Evolutionary conservation across 2,329 filamentous ascomycete genomes (phyloP), one percentile per base, ranked within the genome.

Genomic region (Venturia pyrina): DNA sequence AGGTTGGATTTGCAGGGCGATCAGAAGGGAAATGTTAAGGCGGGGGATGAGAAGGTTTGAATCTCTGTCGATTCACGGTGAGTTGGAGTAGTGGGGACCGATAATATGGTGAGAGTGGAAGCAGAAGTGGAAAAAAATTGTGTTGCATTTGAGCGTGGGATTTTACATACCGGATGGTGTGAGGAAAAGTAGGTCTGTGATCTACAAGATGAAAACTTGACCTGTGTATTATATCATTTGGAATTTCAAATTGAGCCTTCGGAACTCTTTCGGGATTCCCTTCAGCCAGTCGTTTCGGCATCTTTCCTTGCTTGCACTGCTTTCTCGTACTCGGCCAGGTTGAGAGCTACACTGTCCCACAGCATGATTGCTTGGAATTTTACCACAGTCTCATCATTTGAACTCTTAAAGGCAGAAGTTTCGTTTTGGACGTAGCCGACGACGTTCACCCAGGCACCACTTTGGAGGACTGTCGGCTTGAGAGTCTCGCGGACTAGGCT

Each of bases 391-490:
- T 64, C 66, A 67, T 40, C 40, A n/a, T 24, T 15, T 32, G 11
- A 13, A 53, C 3, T 28, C 32, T 46, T n/a, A 17, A 15, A 5
- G 17, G 8, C 17, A 28, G 24, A 7, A 41, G 50, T 10, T 43
- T 41, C 43, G 10, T 62, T 32, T n/a, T 34, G 28, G 19, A 65
- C n/a, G 74, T 96, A 96, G 6, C 93, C 93, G 69, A 97, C 85
- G 3, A 97, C 82, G 73, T 97, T 96, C 62, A 97, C 77, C 92
- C 93, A 97, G 67, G 88, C 83, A n/a, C 93, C 93, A 34, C 89
- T 78, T 63, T 86, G 82, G 64, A 89, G 82, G 63, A 89, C 81
- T 66, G 87, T 82, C 28, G 82, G 77, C 24, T 83, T 85, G 66
- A 95, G 77, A 11, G 78, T 82, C 71, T 87, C 83, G 5, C 96